A percentile compares a stretch with the other conserved stretches of the same genome.
Evolutionary conservation across 805 yeast genomes (phyloP).

Genomic region (Yarrowia keelungensis): DNA sequence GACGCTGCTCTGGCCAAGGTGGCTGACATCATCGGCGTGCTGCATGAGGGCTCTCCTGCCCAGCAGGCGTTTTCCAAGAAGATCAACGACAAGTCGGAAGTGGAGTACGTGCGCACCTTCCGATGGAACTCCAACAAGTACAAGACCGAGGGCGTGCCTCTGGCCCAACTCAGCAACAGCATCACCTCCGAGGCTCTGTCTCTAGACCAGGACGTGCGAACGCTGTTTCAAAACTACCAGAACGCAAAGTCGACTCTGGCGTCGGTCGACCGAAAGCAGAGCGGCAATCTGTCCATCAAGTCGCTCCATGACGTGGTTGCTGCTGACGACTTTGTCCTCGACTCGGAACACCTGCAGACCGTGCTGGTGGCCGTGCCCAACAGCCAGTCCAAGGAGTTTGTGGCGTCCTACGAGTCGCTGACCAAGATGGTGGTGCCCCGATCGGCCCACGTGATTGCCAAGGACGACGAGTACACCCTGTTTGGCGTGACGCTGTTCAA

Average conservation of each 20-base stretch:
- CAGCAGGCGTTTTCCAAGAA: conserved; percentile 58
- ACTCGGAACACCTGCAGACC: conserved; percentile 85
- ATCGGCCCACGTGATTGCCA: conserved; percentile 71
- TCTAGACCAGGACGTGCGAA: conserved; percentile 83
- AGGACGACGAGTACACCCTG: conserved; percentile 75
- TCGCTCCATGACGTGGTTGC: conserved; percentile 88
- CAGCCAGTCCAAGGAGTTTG: conserved; percentile 63
- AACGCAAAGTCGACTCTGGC: conserved; percentile 81
- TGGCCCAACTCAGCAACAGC: conserved; percentile 72
- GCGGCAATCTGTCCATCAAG: conserved; percentile 90
- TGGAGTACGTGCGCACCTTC: conserved; percentile 74
- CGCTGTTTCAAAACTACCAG: conserved; percentile 75
- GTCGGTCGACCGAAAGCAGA: conserved; percentile 90
- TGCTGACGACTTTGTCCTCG: conserved; percentile 80
- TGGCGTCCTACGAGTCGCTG: conserved; percentile 75
- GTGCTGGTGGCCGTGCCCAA: conserved; percentile 90
- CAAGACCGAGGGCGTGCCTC: conserved; percentile 75
- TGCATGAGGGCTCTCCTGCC: conserved; percentile 55
- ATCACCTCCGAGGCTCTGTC: conserved; percentile 80
- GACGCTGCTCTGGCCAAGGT: conserved; percentile 72
- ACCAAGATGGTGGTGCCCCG: conserved; percentile 89
- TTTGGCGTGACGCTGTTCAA: conserved; percentile 85
- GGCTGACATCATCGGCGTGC: conserved; percentile 68
- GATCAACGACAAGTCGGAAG: conserved; percentile 59
- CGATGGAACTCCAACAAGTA: conserved; percentile 89